Conservation (phyloP, 768 basidiomycete genomes). For the Lactifluus pinguis region DNA sequence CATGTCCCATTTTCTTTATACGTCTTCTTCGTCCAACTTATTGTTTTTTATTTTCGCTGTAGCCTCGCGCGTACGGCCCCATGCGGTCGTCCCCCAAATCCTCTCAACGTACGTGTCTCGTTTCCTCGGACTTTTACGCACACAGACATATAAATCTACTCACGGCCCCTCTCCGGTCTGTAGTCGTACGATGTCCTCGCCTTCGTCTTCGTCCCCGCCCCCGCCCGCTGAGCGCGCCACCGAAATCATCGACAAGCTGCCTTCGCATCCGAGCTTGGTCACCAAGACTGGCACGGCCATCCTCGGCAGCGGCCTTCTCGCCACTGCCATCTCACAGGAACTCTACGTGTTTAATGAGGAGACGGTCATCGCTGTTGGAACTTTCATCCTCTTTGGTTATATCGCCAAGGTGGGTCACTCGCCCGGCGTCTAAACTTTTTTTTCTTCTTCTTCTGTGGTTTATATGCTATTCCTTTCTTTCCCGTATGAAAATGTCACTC, state of each 20-base stretch:
- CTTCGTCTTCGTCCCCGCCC: constrained; percentile 42
- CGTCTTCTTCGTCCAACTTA: background rate
- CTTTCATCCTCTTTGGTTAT: constrained; percentile 72
- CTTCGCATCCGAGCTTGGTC: constrained; percentile 77
- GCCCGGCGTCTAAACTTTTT: background rate
- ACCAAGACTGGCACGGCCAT: constrained; percentile 93
- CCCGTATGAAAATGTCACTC: too few species aligned
- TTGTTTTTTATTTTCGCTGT: background rate
- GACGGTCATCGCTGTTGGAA: constrained; percentile 79
- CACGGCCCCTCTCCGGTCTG: background rate
- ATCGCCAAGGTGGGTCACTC: constrained; percentile 59
- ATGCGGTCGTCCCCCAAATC: constrained; percentile 39
- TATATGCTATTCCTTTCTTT: too few species aligned
- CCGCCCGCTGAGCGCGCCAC: constrained; percentile 81
- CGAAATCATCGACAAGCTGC: constrained; percentile 81
- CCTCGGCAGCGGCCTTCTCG: constrained; percentile 80
- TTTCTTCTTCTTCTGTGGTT: background rate
- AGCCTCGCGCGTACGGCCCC: constrained; percentile 21
- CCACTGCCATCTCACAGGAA: constrained; percentile 93
- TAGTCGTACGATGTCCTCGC: constrained; percentile 28
- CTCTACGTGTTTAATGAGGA: constrained; percentile 98
- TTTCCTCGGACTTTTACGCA: constrained; percentile 9
- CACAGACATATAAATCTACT: background rate
- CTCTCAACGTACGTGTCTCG: constrained; percentile 37
- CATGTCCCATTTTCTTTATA: background rate